phyloP scores from a whole-genome alignment of 768 basidiomycete genomes.

The Lactifluus pinguis region DNA sequence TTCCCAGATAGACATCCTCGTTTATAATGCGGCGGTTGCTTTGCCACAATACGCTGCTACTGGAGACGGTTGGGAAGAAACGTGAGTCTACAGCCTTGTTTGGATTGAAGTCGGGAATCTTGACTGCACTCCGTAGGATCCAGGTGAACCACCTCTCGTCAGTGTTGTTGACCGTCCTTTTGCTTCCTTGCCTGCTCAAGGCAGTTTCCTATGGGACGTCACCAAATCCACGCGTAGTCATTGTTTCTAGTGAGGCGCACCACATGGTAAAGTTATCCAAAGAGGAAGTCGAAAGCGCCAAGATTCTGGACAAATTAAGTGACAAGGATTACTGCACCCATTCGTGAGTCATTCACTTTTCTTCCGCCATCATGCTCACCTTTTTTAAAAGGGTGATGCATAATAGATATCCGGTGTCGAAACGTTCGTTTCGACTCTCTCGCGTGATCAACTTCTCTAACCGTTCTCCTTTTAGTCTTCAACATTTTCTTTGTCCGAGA shows the following conservation, averaged over 20 bases:
- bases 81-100: conserved; percentile 15
- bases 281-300: conserved; percentile 4
- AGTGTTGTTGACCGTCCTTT: too few species aligned
- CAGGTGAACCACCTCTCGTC: conserved; percentile 33
- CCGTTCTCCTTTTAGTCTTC: neutral
- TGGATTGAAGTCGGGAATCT: neutral
- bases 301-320: conserved; percentile 1
- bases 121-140: conserved; percentile 25
- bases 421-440: conserved; percentile 1
- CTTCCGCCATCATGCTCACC: neutral
- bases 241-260: conserved; percentile 8
- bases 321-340: conserved; percentile 3
- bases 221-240: too few species aligned
- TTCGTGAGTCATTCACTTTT: too few species aligned
- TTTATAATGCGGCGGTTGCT: conserved; percentile 24
- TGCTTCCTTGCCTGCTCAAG: too few species aligned
- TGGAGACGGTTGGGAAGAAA: conserved; percentile 24
- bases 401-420: conserved; percentile 8
- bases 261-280: neutral
- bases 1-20: conserved; percentile 24
- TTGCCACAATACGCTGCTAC: conserved; percentile 24
- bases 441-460: neutral
- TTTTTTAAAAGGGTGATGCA: neutral
- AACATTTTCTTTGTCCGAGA: conserved; percentile 15
- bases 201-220: too few species aligned